Base-by-base conservation (phyloP, 164 flowering plant species). In the Paratinospora sagittata region DNA sequence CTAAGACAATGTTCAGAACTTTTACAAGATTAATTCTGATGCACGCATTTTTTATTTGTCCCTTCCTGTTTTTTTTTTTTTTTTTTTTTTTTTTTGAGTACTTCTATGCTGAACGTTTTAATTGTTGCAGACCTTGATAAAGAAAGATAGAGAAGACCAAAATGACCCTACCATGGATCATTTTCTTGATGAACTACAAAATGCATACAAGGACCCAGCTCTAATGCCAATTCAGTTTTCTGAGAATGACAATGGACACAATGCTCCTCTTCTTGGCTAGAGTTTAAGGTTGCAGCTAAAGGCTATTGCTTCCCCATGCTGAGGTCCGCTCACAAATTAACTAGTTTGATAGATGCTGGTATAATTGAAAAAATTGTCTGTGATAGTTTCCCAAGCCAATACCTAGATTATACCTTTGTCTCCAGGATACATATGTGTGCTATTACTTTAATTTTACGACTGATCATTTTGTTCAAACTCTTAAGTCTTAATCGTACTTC, bases 181-280 rank as follows among this genome's bases (percentile, higher is more conserved):
- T 26, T 94, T 92, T 75, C 81, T 83, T 62, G 82, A 88, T 21
- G 78, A 78, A 52, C 77, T 94, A 58, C 80, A 72, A 37, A 85
- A 84, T 65, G 90, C 90, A 30, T 94, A 94, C 78, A 83, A 76
- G 57, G 92, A 94, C 72, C 98, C 98, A 1, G 89, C 90, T 21
- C 67, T 90, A 74, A 27, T 70, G 81, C 92, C 93, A 43, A 70
- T 84, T 63, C 82, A 78, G 14, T 78, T 66, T 73, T 83, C 86
- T 26, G 27, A 47, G 66, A 68, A 75, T 60, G 62, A 19, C 10
- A 85, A 80, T 43, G 76, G 83, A 26, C 82, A 70, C 58, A 79
- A 27, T 36, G 68, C 86, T 47, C 97, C 97, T 34, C 97, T 92
- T 79, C 81, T 92, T 52, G 17, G 17, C 55, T 36, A 57, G 64